phyloP scores from a whole-genome alignment of 306 rosid species.

The Neltuma alba region DNA sequence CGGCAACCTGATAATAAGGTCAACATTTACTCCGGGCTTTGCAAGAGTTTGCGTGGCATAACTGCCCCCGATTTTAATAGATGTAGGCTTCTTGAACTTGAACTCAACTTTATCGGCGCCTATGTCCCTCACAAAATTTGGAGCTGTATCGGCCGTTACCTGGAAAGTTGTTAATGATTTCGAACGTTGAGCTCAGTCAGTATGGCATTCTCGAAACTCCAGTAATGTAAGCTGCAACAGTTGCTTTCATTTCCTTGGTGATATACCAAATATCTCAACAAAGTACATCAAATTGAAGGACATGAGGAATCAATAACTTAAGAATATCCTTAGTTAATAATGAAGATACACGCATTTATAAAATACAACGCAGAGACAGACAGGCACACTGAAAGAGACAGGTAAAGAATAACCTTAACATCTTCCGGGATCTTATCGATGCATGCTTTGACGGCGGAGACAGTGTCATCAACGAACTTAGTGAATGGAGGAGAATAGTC shows the following conservation, averaged over 20 bases:
- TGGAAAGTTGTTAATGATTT: conserved; percentile 23
- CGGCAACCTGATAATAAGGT: conserved; percentile 73
- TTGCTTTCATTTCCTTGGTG: neutral
- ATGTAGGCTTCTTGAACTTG: conserved; percentile 67
- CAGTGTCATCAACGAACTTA: conserved; percentile 57
- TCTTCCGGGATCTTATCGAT: conserved; percentile 63
- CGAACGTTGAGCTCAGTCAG: conserved; percentile 7
- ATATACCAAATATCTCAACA: neutral
- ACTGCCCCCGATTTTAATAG: conserved; percentile 68
- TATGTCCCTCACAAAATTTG: conserved; percentile 73
- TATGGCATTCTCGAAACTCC: neutral
- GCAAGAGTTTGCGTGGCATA: conserved; percentile 60
- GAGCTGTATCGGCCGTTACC: conserved; percentile 68
- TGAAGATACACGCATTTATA: neutral
- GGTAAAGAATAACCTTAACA: conserved; percentile 43
- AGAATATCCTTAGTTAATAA: neutral
- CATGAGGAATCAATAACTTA: neutral
- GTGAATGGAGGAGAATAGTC: conserved; percentile 45
- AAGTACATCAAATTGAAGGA: neutral
- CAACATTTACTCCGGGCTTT: conserved; percentile 69
- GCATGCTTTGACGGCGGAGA: conserved; percentile 56
- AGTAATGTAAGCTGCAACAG: neutral
- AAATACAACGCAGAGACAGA: neutral
- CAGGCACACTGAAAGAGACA: neutral
- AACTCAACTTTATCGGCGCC: conserved; percentile 90